Conservation (phyloP, 345 rosid species). For the Tarenaya hassleriana region DNA sequence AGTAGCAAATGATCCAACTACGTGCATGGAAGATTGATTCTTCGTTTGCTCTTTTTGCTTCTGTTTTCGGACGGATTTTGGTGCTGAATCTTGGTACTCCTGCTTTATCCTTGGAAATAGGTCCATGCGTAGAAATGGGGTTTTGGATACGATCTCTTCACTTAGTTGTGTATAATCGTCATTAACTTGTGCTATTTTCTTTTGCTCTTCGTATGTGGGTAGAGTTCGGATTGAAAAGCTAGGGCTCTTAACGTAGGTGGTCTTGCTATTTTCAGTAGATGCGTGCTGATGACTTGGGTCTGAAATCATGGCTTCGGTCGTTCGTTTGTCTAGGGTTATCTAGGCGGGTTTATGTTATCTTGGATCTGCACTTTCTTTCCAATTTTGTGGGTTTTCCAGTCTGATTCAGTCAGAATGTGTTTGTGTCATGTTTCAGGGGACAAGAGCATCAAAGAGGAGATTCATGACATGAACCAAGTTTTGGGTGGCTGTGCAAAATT, state of each 20-base stretch:
- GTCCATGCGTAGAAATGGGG: neutral
- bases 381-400: neutral
- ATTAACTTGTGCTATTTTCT: no score
- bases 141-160: neutral
- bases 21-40: neutral
- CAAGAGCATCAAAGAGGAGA: slow-evolving; percentile 25
- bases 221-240: neutral
- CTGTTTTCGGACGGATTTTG: neutral
- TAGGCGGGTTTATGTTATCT: neutral
- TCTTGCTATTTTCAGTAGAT: no score
- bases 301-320: neutral
- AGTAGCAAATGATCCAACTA: neutral
- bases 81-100: neutral
- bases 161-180: neutral
- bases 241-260: no score
- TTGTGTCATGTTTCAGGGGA: slow-evolving; percentile 37
- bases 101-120: neutral
- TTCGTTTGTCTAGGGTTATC: neutral
- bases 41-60: neutral
- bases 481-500: slow-evolving; percentile 72
- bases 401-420: neutral
- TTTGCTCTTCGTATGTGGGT: neutral
- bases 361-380: no score
- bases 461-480: slow-evolving; percentile 34
- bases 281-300: no score